Evolutionary conservation across 2,329 filamentous ascomycete genomes (phyloP), one percentile per base, ranked within the genome.

Genomic region (Aureobasidium sp.): DNA sequence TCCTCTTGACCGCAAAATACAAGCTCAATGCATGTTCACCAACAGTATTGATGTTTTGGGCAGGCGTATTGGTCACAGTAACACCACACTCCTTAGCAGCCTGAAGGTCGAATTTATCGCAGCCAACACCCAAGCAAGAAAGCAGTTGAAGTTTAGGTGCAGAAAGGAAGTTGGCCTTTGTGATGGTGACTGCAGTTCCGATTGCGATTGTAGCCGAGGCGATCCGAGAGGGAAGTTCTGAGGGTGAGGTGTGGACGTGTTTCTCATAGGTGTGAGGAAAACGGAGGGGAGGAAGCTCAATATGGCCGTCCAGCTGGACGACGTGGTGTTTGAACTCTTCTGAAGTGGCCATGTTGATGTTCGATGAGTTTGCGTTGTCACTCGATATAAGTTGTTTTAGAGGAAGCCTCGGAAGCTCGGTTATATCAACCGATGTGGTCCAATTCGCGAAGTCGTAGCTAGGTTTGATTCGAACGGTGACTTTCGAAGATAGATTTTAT

Each of bases 1-100:
- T 72, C 60, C 78, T 71, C 55, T 79, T 71, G 7, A 77, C 69
- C 5, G 78, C 77, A 65, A 79, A 79, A 67, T 80, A 81, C 61
- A 82, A 66, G 47, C 74, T 77, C 44, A 82, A 74, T 11, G 79
- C 79, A 72, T 81, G 79, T 67, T 82, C 79, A 34, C 73, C 73
- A 1, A 76, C 74, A 3, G 73, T 64, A 11, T 74, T 71, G 6
- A 79, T 72, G 59, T 81, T 81, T 27, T 78, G 75, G n/a, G 70
- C 73, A 3, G 78, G 77, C 48, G 75, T 77, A 55, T 80, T 79
- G 53, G 73, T 74, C 41, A 82, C 74, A 14, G 73, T 71, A 57
- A 82, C 74, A 36, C 76, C 76, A 16, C 76, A 72, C 57, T 72
- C 70, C 42, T 71, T 71, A 62, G 74, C 77, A 50, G 76, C 76